Conservation (phyloP, 1,284 basidiomycete genomes). For the Chalciporus sp. region DNA sequence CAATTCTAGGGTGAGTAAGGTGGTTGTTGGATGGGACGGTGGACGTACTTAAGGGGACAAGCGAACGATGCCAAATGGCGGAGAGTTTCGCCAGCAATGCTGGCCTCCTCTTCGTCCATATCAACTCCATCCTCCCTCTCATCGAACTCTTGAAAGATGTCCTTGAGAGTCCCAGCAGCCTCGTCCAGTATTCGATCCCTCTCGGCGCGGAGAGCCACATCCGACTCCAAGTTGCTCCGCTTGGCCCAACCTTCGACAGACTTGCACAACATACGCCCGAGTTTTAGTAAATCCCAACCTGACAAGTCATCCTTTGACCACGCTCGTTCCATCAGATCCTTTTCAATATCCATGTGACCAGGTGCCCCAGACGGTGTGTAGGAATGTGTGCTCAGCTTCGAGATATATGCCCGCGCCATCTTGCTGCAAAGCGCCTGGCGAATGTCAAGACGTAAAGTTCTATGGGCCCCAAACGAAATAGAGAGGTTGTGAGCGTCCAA, state of each 20-base stretch:
- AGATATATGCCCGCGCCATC: constrained; percentile 65
- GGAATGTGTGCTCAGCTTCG: constrained; percentile 49
- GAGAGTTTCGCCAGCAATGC: constrained; percentile 60
- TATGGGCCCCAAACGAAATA: constrained; percentile 60
- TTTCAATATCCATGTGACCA: constrained; percentile 56
- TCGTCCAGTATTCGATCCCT: constrained; percentile 69
- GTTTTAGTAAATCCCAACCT: constrained; percentile 63
- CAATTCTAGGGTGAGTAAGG: constrained; percentile 9
- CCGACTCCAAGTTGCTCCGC: constrained; percentile 29
- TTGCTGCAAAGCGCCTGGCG: constrained; percentile 60
- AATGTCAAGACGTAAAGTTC: constrained; percentile 65
- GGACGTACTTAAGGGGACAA: constrained; percentile 52
- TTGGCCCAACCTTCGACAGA: constrained; percentile 62
- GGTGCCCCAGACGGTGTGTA: constrained; percentile 64
- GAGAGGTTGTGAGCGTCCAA: constrained; percentile 28
- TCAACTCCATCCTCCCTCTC: constrained; percentile 58
- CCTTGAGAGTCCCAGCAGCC: constrained; percentile 64
- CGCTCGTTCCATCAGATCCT: constrained; percentile 66
- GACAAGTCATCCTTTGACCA: constrained; percentile 66
- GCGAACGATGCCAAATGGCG: constrained; percentile 59
- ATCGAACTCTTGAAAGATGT: constrained; percentile 73
- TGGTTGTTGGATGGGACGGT: background rate
- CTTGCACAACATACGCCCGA: constrained; percentile 54
- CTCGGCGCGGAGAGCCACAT: constrained; percentile 22
- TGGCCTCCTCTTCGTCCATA: constrained; percentile 69